Percentiles rank a stretch among this genome's conserved stretches.
phyloP scores from a whole-genome alignment of 169 alveolate species.

The Babesia ovis region DNA sequence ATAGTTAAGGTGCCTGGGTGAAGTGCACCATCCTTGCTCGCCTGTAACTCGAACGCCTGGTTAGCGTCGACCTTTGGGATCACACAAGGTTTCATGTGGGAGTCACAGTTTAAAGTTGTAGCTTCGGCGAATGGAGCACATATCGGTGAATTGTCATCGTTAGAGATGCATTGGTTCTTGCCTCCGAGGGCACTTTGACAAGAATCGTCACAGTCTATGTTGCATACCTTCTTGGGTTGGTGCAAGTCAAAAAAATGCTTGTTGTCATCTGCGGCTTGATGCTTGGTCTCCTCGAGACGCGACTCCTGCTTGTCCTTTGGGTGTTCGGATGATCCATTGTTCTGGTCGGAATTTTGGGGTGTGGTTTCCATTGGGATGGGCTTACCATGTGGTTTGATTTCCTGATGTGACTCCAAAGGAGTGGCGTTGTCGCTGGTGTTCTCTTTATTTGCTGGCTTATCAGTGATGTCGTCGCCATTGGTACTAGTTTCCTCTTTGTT shows the following conservation, averaged over 20 bases:
- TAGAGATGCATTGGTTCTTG: slow-evolving; percentile 38
- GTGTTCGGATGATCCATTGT: too few relatives aligned
- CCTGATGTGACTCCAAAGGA: slow-evolving; percentile 4
- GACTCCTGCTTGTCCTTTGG: too few relatives aligned
- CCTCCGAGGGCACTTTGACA: slow-evolving; percentile 51
- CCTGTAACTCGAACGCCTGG: slow-evolving; percentile 16
- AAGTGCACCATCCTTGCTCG: neutral
- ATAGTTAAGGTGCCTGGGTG: slow-evolving; percentile 33
- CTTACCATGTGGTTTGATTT: slow-evolving; percentile 6
- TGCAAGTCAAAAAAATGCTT: neutral
- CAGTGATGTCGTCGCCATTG: neutral
- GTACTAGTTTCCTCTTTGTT: too few relatives aligned
- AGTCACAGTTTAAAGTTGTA: slow-evolving; percentile 14
- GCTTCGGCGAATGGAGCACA: slow-evolving; percentile 39
- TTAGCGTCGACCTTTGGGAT: slow-evolving; percentile 26
- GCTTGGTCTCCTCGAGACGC: too few relatives aligned
- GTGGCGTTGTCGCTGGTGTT: too few relatives aligned
- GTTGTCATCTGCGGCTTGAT: too few relatives aligned
- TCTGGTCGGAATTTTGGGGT: too few relatives aligned
- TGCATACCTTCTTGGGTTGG: slow-evolving; percentile 11
- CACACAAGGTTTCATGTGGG: slow-evolving; percentile 29
- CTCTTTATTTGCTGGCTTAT: too few relatives aligned
- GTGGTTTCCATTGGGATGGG: too few relatives aligned
- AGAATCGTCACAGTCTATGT: slow-evolving; percentile 42
- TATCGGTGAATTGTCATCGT: slow-evolving; percentile 1